Evolutionary conservation across 352 stramenopile genomes (phyloP).

Genomic region (Pythium brassicae): DNA sequence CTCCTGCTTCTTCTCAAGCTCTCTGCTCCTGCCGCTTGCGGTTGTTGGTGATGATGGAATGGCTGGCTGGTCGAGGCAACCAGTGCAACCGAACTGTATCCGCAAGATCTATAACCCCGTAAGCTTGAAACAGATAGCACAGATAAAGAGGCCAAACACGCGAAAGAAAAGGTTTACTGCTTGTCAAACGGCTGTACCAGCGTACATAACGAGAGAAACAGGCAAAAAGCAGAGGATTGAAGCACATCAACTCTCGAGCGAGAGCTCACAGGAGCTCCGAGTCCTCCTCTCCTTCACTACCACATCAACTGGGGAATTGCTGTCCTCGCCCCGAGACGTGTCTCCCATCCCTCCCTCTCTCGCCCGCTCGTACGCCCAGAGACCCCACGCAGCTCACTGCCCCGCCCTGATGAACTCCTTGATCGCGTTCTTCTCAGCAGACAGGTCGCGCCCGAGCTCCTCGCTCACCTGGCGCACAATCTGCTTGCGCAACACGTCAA

Average conservation of each 20-base stretch:
- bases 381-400: slow-evolving; percentile 7
- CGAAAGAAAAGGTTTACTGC: no score
- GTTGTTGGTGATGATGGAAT: slow-evolving; percentile 32
- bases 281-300: no score
- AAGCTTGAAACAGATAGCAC: background rate
- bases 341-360: background rate
- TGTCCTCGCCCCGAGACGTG: no score
- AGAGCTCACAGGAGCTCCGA: background rate
- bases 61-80: slow-evolving; percentile 21
- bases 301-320: no score
- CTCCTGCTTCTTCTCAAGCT: slow-evolving; percentile 17
- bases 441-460: slow-evolving; percentile 63
- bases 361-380: background rate
- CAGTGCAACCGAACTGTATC: background rate
- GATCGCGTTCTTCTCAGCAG: slow-evolving; percentile 70
- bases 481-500: slow-evolving; percentile 14
- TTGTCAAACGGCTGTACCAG: no score
- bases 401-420: slow-evolving; percentile 69
- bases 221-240: background rate
- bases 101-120: slow-evolving; percentile 15
- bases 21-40: no score
- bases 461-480: slow-evolving; percentile 70
- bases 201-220: background rate
- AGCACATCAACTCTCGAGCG: background rate
- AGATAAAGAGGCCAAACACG: background rate